Base-by-base conservation (phyloP, 495 filamentous ascomycete genomes). In the Pyronema domesticum region DNA sequence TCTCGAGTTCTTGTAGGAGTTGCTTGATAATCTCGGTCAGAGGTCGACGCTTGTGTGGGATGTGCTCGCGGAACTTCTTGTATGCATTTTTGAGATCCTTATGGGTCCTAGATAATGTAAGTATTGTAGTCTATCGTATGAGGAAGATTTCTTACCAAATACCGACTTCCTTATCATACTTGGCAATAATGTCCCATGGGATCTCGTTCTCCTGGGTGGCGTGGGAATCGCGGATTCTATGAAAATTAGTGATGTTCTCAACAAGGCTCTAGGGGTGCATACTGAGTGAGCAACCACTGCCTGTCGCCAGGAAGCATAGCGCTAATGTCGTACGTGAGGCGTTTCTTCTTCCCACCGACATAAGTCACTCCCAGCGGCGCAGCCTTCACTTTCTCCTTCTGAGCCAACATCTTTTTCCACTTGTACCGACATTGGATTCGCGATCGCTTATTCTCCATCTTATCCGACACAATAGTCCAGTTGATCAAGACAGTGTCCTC, bases 391-490 rank as follows among this genome's bases (percentile, higher is more conserved):
- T 14, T 59, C 53, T 44, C 58, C 52, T 51, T 68, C 58, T 51
- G 71, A 42, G 58, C 57, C 53, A 51, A 68, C 52, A 81, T 55
- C 53, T 68, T 65, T 45, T 75, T 77, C 81, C 82, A 86, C 56
- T 86, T 86, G 18, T 73, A 64, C 9, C 70, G 61, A 60, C 82
- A 86, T 59, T 86, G 82, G n/a, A 84, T 68, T 6, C 79, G 72
- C 46, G 72, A 79, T 15, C 83, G 67, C 3, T 68, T 76, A n/a
- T 69, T 69, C 19, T 68, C 71, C 77, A 87, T 80, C 37, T 71
- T 67, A 45, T 79, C 69, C 58, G 77, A 81, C 40, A 87, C 74
- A 34, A 65, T 62, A 19, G 74, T 71, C 83, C 83, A 86, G 57
- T 81, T 77, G 55, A 85, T 70, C 15, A 73, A 55, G 13, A 69